These are phyloP conservation scores for Aphanoascus verrucosus DNA, from an alignment of 2,329 filamentous ascomycete genomes.

Conservation along the genomic window DNA sequence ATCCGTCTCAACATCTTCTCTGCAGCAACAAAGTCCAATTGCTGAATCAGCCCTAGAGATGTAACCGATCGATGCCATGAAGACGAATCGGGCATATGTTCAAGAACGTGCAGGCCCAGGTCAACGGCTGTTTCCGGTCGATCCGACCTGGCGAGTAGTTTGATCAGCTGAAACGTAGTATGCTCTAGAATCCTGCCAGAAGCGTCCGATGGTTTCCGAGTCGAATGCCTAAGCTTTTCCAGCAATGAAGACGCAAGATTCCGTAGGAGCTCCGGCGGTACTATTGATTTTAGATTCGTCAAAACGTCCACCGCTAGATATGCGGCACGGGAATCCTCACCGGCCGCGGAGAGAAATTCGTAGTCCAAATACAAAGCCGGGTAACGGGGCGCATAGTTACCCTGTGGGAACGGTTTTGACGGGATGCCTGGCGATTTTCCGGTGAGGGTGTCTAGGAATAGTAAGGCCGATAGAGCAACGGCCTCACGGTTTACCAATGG, in stretches of 20 bases:
- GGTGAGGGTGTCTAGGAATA: conserved; percentile 15
- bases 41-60: conserved; percentile 4
- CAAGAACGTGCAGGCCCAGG: conserved; percentile 12
- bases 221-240: background rate
- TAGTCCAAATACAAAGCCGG: conserved; percentile 13
- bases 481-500: conserved; percentile 12
- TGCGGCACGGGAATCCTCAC: background rate
- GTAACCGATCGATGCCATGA: conserved; percentile 15
- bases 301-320: conserved; percentile 6
- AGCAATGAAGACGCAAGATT: conserved; percentile 11
- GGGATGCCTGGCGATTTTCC: background rate
- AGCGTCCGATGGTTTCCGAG: conserved; percentile 3
- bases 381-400: conserved; percentile 11
- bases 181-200: background rate
- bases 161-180: conserved; percentile 11
- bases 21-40: conserved; percentile 11
- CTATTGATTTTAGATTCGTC: background rate
- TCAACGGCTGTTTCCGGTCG: conserved; percentile 15
- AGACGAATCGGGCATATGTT: conserved; percentile 16
- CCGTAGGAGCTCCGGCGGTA: conserved; percentile 12
- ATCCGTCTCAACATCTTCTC: conserved; percentile 10
- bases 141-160: conserved; percentile 14
- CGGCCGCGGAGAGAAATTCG: conserved; percentile 13
- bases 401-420: conserved; percentile 9
- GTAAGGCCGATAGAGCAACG: conserved; percentile 15